Percentiles rank a stretch among this genome's conserved stretches.
Evolutionary conservation across 495 filamentous ascomycete species (phyloP).

Genomic region (Neurospora sp.): DNA sequence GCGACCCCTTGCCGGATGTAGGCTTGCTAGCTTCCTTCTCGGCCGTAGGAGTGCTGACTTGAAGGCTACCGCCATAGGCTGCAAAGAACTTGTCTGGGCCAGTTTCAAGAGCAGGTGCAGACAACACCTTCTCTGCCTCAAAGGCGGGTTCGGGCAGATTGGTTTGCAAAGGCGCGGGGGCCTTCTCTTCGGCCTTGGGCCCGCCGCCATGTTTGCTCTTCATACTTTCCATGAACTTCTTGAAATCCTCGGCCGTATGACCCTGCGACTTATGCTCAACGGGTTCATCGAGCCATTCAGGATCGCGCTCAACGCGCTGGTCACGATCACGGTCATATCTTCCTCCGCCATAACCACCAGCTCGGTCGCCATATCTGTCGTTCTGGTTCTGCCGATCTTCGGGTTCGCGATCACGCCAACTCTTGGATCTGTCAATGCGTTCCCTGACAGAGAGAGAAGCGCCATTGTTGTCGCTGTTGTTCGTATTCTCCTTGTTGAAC

Average conservation of each 20-base stretch:
- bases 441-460: conserved; percentile 38
- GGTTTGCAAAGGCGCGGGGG: conserved; percentile 21
- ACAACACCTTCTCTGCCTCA: conserved; percentile 39
- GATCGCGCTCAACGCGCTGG: conserved; percentile 60
- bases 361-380: conserved; percentile 32
- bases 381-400: conserved; percentile 35
- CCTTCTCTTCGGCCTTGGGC: conserved; percentile 38
- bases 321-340: conserved; percentile 58
- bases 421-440: conserved; percentile 47
- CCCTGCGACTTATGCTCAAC: conserved; percentile 56
- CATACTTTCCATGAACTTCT: conserved; percentile 90
- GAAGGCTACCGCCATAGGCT: conserved; percentile 39
- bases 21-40: conserved; percentile 33
- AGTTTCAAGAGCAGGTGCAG: conserved; percentile 51
- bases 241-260: conserved; percentile 84
- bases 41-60: conserved; percentile 26
- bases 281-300: conserved; percentile 77
- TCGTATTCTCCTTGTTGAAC: conserved; percentile 26
- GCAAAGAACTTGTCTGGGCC: conserved; percentile 76
- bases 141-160: conserved; percentile 16
- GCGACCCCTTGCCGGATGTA: conserved; percentile 52
- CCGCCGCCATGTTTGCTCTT: conserved; percentile 42
- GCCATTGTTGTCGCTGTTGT: conserved; percentile 21
- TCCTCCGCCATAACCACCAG: conserved; percentile 20
- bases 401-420: conserved; percentile 58